These are phyloP conservation scores for Lecanicillium sp. DNA, from an alignment of 2,329 filamentous ascomycete genomes.

Conservation along the genomic window DNA sequence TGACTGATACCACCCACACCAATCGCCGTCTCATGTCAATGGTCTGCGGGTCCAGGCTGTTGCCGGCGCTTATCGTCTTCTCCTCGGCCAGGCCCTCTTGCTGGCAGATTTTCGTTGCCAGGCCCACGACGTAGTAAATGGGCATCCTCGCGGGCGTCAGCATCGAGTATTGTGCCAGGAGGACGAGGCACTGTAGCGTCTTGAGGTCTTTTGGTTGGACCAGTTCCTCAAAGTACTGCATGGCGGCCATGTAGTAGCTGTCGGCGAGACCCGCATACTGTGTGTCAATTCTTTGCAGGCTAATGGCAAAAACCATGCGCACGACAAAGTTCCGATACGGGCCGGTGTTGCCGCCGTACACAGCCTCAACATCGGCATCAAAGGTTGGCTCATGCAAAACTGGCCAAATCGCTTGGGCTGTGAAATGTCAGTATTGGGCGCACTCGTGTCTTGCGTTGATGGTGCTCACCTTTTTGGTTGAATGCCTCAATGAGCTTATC, in stretches of 20 bases:
- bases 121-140: conserved; percentile 86
- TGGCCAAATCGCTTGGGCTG: conserved; percentile 83
- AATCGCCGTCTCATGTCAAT: conserved; percentile 85
- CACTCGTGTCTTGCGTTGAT: not conserved
- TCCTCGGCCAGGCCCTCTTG: conserved; percentile 84
- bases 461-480: conserved; percentile 64
- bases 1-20: conserved; percentile 79
- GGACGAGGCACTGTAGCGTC: conserved; percentile 79
- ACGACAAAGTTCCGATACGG: conserved; percentile 82
- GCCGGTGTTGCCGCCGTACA: conserved; percentile 69
- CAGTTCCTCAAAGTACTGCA: conserved; percentile 75
- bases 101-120: conserved; percentile 81
- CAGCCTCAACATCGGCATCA: conserved; percentile 66
- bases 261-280: conserved; percentile 91
- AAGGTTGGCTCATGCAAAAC: conserved; percentile 80
- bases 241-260: conserved; percentile 86
- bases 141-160: conserved; percentile 87
- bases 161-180: conserved; percentile 87
- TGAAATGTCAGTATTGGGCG: not conserved
- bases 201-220: conserved; percentile 83
- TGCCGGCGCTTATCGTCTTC: conserved; percentile 67
- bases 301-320: conserved; percentile 89
- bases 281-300: conserved; percentile 82
- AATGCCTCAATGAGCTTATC: conserved; percentile 79
- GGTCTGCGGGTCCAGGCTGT: conserved; percentile 60